These are phyloP conservation scores for Wickerhamiella nectarea DNA, from an alignment of 805 yeast genomes.

Conservation along the genomic window DNA sequence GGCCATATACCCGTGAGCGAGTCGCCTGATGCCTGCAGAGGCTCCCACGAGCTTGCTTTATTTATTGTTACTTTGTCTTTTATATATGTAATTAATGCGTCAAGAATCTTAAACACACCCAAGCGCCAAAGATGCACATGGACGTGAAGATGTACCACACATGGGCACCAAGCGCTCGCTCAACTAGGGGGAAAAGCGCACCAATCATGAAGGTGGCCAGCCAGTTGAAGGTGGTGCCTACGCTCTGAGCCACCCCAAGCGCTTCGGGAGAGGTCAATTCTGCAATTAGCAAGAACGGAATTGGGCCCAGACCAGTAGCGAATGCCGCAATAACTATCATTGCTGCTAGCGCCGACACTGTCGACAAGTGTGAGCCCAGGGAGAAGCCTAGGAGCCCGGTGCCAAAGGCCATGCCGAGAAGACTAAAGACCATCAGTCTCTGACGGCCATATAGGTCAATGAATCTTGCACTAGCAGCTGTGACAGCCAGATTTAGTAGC, in stretches of 20 bases:
- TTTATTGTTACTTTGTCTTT: too few relatives aligned
- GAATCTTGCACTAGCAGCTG: slow-evolving; percentile 56
- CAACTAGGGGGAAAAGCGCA: slow-evolving; percentile 61
- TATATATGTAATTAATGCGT: too few relatives aligned
- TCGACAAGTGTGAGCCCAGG: slow-evolving; percentile 35
- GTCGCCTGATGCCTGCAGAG: too few relatives aligned
- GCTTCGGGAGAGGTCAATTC: slow-evolving; percentile 79
- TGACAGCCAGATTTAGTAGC: slow-evolving; percentile 56
- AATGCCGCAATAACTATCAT: slow-evolving; percentile 67
- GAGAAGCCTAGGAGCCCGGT: slow-evolving; percentile 55
- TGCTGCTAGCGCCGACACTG: slow-evolving; percentile 47
- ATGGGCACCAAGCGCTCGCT: slow-evolving; percentile 54
- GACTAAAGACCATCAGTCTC: slow-evolving; percentile 54
- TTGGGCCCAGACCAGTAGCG: slow-evolving; percentile 90
- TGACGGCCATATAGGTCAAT: slow-evolving; percentile 70
- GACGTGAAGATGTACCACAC: slow-evolving; percentile 53
- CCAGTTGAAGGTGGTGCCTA: slow-evolving; percentile 89
- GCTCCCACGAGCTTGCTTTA: too few relatives aligned
- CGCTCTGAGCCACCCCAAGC: slow-evolving; percentile 77
- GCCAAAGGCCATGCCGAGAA: slow-evolving; percentile 51
- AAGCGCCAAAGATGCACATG: slow-evolving; percentile 38
- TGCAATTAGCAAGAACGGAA: slow-evolving; percentile 77
- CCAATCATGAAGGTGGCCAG: slow-evolving; percentile 68
- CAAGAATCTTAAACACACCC: neutral
- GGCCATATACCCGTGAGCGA: neutral